phyloP scores from a whole-genome alignment of 1,284 basidiomycete species.

The Pholiota adiposa region DNA sequence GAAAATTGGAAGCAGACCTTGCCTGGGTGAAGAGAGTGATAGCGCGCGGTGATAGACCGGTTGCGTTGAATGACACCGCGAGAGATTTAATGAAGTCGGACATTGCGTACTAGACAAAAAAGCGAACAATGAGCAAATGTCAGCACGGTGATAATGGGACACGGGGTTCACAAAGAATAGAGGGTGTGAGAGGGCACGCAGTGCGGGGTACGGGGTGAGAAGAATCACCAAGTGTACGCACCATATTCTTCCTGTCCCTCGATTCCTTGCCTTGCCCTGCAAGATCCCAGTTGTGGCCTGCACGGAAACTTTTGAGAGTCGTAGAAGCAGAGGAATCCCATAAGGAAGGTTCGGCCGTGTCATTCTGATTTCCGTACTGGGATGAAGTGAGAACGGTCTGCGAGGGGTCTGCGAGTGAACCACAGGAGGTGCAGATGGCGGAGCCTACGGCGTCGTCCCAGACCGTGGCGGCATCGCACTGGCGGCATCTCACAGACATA shows the following conservation, averaged over 20 bases:
- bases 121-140: slow-evolving; percentile 23
- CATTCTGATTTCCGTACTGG: slow-evolving; percentile 31
- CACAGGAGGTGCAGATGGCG: slow-evolving; percentile 65
- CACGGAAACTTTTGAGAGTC: slow-evolving; percentile 50
- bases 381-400: slow-evolving; percentile 60
- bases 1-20: slow-evolving; percentile 56
- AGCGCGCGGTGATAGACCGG: slow-evolving; percentile 63
- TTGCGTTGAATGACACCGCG: slow-evolving; percentile 54
- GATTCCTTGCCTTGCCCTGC: slow-evolving; percentile 65
- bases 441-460: slow-evolving; percentile 63
- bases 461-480: slow-evolving; percentile 55
- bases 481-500: slow-evolving; percentile 43
- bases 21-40: slow-evolving; percentile 67
- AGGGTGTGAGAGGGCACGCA: slow-evolving; percentile 12
- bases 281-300: slow-evolving; percentile 54
- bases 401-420: slow-evolving; percentile 63
- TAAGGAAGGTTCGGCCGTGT: slow-evolving; percentile 20
- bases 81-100: slow-evolving; percentile 62
- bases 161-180: slow-evolving; percentile 18
- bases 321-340: slow-evolving; percentile 33
- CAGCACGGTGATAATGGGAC: slow-evolving; percentile 15
- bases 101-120: slow-evolving; percentile 56
- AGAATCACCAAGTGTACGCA: slow-evolving; percentile 34
- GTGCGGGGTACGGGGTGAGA: slow-evolving; percentile 16
- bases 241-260: slow-evolving; percentile 61